A percentile compares a stretch with the other conserved stretches of the same genome.
phyloP scores from a whole-genome alignment of 2,329 filamentous ascomycete species.

The Aspergillus niger region DNA sequence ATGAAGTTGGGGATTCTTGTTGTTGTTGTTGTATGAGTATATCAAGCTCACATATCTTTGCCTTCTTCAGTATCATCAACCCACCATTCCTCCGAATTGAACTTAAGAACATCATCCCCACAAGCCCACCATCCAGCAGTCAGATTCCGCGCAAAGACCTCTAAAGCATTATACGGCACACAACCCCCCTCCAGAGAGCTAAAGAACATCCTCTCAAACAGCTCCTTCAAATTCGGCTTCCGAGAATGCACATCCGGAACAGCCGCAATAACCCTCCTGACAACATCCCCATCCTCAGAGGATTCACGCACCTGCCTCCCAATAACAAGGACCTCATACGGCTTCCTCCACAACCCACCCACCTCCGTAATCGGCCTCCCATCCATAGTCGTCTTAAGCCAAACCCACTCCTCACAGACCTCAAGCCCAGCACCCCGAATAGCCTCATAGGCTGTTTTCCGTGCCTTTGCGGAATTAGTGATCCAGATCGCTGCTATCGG shows the following conservation, averaged over 20 bases:
- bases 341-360: constrained; percentile 59
- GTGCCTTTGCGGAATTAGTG: constrained; percentile 58
- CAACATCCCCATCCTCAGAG: constrained; percentile 24
- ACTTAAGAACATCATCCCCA: constrained; percentile 65
- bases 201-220: constrained; percentile 55
- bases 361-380: constrained; percentile 57
- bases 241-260: constrained; percentile 66
- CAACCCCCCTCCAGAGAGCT: neutral
- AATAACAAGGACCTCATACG: constrained; percentile 62
- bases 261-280: constrained; percentile 56
- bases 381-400: constrained; percentile 59
- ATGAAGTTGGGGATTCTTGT: neutral
- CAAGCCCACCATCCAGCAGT: constrained; percentile 64
- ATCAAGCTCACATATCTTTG: neutral
- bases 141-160: constrained; percentile 62
- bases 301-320: constrained; percentile 26
- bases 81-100: constrained; percentile 59
- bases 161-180: constrained; percentile 53
- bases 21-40: neutral
- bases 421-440: constrained; percentile 51
- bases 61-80: constrained; percentile 12
- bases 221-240: constrained; percentile 62
- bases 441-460: constrained; percentile 48
- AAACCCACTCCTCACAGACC: constrained; percentile 63
- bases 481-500: constrained; percentile 61